A percentile compares a stretch with the other conserved stretches of the same genome.
Evolutionary conservation across 352 stramenopile genomes (phyloP).

Genomic region (Pythium sukuiense): DNA sequence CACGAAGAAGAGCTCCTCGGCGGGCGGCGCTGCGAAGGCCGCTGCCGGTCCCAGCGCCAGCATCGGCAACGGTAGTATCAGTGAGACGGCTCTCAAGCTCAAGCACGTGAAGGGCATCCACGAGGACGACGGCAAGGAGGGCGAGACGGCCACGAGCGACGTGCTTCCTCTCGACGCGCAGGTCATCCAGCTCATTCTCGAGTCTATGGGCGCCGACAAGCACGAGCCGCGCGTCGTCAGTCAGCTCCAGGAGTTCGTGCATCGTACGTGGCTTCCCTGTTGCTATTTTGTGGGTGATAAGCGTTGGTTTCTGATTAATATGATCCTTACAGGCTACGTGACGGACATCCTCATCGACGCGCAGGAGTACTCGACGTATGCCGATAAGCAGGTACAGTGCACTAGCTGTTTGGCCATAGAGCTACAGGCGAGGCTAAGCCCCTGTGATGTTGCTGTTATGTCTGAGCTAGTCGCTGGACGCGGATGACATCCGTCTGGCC

Average conservation of each 20-base stretch:
- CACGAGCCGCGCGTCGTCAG: constrained; percentile 77
- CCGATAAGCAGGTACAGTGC: constrained; percentile 55
- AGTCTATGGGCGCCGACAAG: constrained; percentile 80
- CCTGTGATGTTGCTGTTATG: background rate
- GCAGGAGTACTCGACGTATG: constrained; percentile 82
- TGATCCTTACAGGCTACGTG: constrained; percentile 54
- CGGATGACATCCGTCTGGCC: constrained; percentile 76
- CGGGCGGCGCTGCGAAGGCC: background rate
- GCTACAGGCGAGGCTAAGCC: background rate
- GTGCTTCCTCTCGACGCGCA: constrained; percentile 60
- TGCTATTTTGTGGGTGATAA: background rate
- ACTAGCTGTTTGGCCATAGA: background rate
- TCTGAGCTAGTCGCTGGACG: constrained; percentile 53
- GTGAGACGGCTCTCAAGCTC: constrained; percentile 43
- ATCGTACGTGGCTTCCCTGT: constrained; percentile 44
- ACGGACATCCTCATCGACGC: constrained; percentile 83
- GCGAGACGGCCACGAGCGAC: constrained; percentile 39
- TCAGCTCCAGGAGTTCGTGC: constrained; percentile 84
- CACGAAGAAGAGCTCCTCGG: constrained; percentile 13
- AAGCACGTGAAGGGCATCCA: constrained; percentile 60
- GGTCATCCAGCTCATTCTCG: constrained; percentile 59
- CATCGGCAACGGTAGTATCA: constrained; percentile 26
- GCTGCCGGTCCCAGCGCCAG: background rate
- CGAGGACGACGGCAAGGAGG: constrained; percentile 58
- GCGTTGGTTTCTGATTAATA: background rate